These are phyloP conservation scores for Apiotrichum veenhuisii DNA, from an alignment of 1,284 basidiomycete genomes.

Conservation along the genomic window DNA sequence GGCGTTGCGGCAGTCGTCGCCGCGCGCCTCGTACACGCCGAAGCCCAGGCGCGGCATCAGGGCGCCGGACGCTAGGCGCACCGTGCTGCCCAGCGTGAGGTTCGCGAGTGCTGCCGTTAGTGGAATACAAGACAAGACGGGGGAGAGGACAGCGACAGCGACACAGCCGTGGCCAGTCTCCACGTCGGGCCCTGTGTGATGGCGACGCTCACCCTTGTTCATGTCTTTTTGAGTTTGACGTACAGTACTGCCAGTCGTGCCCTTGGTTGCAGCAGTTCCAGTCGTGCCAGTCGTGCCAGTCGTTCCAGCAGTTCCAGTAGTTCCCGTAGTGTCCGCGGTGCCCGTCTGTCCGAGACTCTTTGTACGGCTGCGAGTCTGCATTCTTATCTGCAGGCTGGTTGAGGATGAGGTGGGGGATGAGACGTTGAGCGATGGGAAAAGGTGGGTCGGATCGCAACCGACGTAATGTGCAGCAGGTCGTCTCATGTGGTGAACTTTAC, in stretches of 20 bases:
- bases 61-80: conserved; percentile 40
- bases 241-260: not conserved
- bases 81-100: conserved; percentile 31
- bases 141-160: no score
- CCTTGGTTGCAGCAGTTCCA: not conserved
- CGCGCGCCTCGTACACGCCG: conserved; percentile 70
- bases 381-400: not conserved
- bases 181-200: no score
- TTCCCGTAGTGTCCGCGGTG: not conserved
- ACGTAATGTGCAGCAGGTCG: no score
- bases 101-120: conserved; percentile 1
- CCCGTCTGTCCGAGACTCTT: not conserved
- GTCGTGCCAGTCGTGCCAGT: not conserved
- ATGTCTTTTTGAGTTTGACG: not conserved
- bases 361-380: conserved; percentile 4
- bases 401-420: not conserved
- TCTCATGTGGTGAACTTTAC: no score
- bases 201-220: conserved; percentile 8
- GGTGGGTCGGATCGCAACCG: no score
- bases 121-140: no score
- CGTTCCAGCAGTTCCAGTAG: not conserved
- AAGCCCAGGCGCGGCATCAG: conserved; percentile 72
- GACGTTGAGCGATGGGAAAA: no score
- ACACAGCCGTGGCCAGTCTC: no score
- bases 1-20: conserved; percentile 56